Conservation (phyloP, 2,329 filamentous ascomycete genomes). For the Hypoxylon sp. region DNA sequence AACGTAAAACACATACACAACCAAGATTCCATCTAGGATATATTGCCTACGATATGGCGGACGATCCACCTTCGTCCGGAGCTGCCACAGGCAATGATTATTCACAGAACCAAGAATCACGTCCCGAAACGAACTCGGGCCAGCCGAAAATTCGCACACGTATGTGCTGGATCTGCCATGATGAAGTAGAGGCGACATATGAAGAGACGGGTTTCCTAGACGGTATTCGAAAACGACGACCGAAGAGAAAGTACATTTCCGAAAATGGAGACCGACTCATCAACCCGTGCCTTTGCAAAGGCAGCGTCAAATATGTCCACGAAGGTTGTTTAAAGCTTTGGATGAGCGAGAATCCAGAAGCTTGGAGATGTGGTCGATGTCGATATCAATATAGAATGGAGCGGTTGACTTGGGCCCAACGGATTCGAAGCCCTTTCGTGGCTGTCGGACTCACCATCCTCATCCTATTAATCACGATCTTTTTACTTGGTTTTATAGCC, state of each 20-base stretch:
- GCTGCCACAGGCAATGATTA: conserved; percentile 40
- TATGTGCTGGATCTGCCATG: conserved; percentile 90
- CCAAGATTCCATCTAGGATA: neutral
- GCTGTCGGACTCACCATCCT: conserved; percentile 79
- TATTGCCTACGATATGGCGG: conserved; percentile 18
- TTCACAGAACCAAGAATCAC: conserved; percentile 33
- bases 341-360: conserved; percentile 82
- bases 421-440: conserved; percentile 75
- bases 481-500: conserved; percentile 89
- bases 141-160: conserved; percentile 50
- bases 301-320: conserved; percentile 93
- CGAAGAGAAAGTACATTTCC: conserved; percentile 49
- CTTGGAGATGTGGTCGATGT: conserved; percentile 91
- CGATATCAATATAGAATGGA: conserved; percentile 85
- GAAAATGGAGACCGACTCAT: conserved; percentile 70
- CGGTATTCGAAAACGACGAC: conserved; percentile 47
- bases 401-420: conserved; percentile 80
- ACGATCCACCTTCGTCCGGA: conserved; percentile 28
- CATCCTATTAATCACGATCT: conserved; percentile 81
- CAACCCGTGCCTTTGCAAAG: conserved; percentile 93
- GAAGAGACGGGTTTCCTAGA: conserved; percentile 53
- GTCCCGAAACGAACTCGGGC: conserved; percentile 42
- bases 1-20: conserved; percentile 8
- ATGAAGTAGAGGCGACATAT: conserved; percentile 69
- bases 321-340: conserved; percentile 89